phyloP scores from a whole-genome alignment of 371 early-diverging fungal species.

The Rhizoclosmatium hyalinum region DNA sequence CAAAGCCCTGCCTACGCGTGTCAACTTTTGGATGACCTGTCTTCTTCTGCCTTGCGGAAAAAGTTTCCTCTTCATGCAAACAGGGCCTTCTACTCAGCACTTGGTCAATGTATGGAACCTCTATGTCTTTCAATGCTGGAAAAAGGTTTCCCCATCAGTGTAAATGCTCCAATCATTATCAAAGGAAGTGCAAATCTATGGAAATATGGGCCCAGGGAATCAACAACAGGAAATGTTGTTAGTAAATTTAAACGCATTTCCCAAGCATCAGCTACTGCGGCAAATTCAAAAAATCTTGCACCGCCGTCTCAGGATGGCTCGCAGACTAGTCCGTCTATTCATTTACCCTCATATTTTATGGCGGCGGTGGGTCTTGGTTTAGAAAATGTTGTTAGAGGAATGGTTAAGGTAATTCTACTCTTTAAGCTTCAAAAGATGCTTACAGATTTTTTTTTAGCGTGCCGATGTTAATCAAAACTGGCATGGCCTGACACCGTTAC shows the following conservation, averaged over 20 bases:
- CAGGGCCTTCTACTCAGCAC: conserved; percentile 47
- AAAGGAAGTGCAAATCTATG: conserved; percentile 25
- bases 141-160: conserved; percentile 61
- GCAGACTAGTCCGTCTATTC: conserved; percentile 31
- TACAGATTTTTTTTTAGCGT: conserved; percentile 19
- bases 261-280: not conserved
- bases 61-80: conserved; percentile 47
- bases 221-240: conserved; percentile 23
- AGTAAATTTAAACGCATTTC: conserved; percentile 21
- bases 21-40: conserved; percentile 40
- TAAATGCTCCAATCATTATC: conserved; percentile 48
- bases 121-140: conserved; percentile 56
- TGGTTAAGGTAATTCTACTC: conserved; percentile 52
- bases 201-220: conserved; percentile 26
- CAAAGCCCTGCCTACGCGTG: conserved; percentile 35
- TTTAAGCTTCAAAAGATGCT: not conserved
- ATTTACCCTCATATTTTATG: conserved; percentile 53
- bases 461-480: conserved; percentile 53
- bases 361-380: conserved; percentile 52
- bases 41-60: conserved; percentile 40
- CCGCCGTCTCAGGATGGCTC: not conserved
- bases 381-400: conserved; percentile 45
- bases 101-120: conserved; percentile 52
- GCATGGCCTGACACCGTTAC: conserved; percentile 65
- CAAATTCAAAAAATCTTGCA: not conserved